Evolutionary conservation across 768 basidiomycete genomes (phyloP), one percentile per base, ranked within the genome.

Genomic region (Termitomyces sp.): DNA sequence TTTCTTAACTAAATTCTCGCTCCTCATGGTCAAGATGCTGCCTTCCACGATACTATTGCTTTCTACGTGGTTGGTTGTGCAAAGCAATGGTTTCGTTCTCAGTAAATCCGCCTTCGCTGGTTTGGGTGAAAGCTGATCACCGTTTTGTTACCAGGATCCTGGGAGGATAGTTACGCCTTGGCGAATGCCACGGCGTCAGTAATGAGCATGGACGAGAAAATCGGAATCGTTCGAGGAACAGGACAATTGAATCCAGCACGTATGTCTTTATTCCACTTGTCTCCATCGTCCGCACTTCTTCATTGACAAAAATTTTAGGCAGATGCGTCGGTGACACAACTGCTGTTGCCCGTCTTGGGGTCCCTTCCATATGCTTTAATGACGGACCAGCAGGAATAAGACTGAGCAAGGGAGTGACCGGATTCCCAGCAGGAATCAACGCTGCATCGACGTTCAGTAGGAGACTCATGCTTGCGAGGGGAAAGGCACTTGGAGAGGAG

Each of bases 401-500:
- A 9, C 61, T 75, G 15, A 69, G 69, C 34, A 76, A 75, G 60
- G 74, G 74, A 29, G 77, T 79, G 1, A 80, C 80, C 12, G 79
- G 78, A 0, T 81, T 77, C 51, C 88, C 88, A 0, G 74, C 87
- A 1, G 85, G 81, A 0, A 80, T 88, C 63, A 85, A 78, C 36
- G 65, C 71, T 5, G 79, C 79, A 7, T 69, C 77, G 8, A 79
- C 79, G n/a, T 83, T 81, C 64, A 82, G 87, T 67, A 75, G 81
- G 28, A 75, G 84, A 34, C 70, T 90, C 12, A 87, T 89, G 76
- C 78, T 82, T 52, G 75, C 77, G 36, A 75, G 88, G 48, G 88
- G 84, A 3, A 70, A 74, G 3, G 86, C 86, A 0, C 71, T 90
- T 60, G 88, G 83, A 3, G 73, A 81, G 53, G 89, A 92, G 67